Percentiles rank a stretch among this genome's conserved stretches.
These are phyloP conservation scores for Hypseocharis bilobata DNA, from an alignment of 441 rosid genomes.

Conservation along the genomic window DNA sequence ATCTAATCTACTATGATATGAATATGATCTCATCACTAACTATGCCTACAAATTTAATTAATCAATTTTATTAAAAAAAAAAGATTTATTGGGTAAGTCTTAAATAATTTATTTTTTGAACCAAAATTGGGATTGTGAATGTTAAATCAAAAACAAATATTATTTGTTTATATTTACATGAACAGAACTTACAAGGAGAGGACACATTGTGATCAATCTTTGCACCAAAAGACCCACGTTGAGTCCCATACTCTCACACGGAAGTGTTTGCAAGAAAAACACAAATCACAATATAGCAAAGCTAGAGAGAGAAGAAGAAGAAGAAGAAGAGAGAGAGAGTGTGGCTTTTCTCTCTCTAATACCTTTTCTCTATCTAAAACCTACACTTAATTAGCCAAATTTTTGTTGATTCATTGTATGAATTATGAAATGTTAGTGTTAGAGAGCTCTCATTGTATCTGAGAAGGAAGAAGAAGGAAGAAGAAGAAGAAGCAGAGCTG, in stretches of 20 bases:
- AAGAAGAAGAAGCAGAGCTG: not conserved
- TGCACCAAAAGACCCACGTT: not conserved
- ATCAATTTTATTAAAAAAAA: no score
- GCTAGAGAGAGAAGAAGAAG: not conserved
- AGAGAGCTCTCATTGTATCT: no score
- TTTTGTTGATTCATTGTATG: not conserved
- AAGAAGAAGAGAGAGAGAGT: not conserved
- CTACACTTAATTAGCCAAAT: not conserved
- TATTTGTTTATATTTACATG: no score
- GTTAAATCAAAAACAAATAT: no score
- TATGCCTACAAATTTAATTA: no score
- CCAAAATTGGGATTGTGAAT: no score
- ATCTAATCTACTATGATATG: no score
- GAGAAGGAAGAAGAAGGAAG: slow-evolving; percentile 1
- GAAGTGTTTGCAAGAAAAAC: slow-evolving; percentile 14
- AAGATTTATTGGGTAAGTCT: no score
- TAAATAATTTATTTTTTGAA: no score
- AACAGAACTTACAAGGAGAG: no score
- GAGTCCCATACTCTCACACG: slow-evolving; percentile 17
- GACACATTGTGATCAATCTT: no score
- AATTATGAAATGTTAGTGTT: not conserved
- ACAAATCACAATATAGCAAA: not conserved
- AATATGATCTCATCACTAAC: no score
- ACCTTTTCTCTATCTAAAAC: slow-evolving; percentile 8
- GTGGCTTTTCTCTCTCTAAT: not conserved